Evolutionary conservation across 2,329 filamentous ascomycete species (phyloP).

Genomic region (Aphanocladium album): DNA sequence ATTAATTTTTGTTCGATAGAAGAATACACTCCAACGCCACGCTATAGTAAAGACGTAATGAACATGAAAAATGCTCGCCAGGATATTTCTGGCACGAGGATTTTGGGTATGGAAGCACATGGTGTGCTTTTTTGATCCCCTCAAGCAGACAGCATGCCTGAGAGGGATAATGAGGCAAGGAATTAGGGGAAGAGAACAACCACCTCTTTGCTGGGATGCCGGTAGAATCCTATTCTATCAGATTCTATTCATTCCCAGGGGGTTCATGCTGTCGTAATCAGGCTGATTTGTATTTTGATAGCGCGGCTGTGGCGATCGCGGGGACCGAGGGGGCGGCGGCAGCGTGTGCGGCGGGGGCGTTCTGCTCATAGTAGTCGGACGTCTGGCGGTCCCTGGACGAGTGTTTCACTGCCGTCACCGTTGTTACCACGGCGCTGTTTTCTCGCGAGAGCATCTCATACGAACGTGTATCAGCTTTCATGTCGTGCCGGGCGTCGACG

Average conservation of each 20-base stretch:
- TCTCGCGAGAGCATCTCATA: conserved; percentile 76
- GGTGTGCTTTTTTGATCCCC: background rate
- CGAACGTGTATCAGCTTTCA: conserved; percentile 60
- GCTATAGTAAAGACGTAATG: conserved; percentile 8
- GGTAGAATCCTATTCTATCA: conserved; percentile 19
- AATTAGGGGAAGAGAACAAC: background rate
- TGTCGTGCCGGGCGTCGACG: conserved; percentile 64
- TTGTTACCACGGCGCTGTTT: conserved; percentile 50
- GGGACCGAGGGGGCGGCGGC: background rate
- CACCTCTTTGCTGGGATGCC: background rate
- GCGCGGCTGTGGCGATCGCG: background rate
- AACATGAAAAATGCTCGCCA: background rate
- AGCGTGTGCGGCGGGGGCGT: background rate
- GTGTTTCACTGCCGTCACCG: conserved; percentile 36
- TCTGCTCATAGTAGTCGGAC: conserved; percentile 52
- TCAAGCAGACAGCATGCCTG: background rate
- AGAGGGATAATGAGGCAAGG: background rate
- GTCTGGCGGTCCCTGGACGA: conserved; percentile 36
- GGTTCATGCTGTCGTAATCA: conserved; percentile 42
- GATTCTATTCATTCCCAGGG: conserved; percentile 53
- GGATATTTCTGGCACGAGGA: background rate
- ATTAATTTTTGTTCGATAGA: conserved; percentile 1
- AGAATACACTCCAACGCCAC: conserved; percentile 3
- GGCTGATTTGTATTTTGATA: conserved; percentile 18
- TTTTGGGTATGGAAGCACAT: background rate